Percentiles rank a stretch among this genome's conserved stretches.
phyloP scores from a whole-genome alignment of 495 filamentous ascomycete genomes.

The Aspergillus panamensis region DNA sequence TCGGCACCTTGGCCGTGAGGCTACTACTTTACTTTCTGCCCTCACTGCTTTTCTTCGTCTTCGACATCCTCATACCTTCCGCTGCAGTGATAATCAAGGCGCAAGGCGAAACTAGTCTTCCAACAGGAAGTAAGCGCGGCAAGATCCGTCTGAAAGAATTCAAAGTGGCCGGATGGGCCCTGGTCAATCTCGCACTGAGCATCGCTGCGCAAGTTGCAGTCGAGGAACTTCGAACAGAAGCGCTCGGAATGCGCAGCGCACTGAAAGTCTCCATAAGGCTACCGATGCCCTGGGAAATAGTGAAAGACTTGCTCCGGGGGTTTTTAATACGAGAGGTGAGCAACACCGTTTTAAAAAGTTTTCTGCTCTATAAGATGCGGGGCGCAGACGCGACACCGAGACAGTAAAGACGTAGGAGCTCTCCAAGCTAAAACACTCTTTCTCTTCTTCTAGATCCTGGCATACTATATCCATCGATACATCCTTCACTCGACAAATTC shows the following conservation, averaged over 20 bases:
- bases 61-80: constrained; percentile 68
- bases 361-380: background rate
- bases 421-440: background rate
- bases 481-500: constrained; percentile 53
- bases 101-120: constrained; percentile 61
- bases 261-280: constrained; percentile 55
- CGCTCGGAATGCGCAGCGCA: constrained; percentile 50
- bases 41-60: constrained; percentile 65
- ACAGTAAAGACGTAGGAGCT: too few relatives aligned
- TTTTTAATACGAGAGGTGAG: constrained; percentile 55
- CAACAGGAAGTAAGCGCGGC: constrained; percentile 50
- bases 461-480: constrained; percentile 71
- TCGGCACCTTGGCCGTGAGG: constrained; percentile 65
- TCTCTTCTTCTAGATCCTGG: constrained; percentile 35
- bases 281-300: constrained; percentile 60
- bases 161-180: constrained; percentile 49
- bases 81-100: constrained; percentile 65
- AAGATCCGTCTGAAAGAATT: constrained; percentile 31
- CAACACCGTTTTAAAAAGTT: background rate
- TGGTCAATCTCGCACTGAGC: constrained; percentile 64
- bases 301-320: constrained; percentile 49
- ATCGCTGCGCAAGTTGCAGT: constrained; percentile 53
- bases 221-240: constrained; percentile 52
- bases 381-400: too few relatives aligned
- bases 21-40: constrained; percentile 70